These are phyloP conservation scores for Tuber umbilicatum DNA, from an alignment of 495 filamentous ascomycete genomes.

Conservation along the genomic window DNA sequence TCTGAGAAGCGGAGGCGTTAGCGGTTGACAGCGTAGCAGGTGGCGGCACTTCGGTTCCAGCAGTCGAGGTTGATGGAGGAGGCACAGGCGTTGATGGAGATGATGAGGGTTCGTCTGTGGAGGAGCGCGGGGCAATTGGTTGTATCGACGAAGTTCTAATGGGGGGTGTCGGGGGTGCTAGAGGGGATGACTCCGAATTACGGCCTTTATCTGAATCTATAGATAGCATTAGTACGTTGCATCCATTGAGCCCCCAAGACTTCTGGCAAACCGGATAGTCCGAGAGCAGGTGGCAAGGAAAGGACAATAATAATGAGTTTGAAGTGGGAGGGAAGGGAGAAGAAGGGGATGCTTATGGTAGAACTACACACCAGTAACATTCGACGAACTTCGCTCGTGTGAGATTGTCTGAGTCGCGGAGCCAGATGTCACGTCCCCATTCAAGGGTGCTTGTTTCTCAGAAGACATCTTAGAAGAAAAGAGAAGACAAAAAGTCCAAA, in stretches of 20 bases:
- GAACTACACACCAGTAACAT: constrained; percentile 32
- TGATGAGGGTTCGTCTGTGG: constrained; percentile 28
- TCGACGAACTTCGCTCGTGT: constrained; percentile 32
- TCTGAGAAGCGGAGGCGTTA: constrained; percentile 32
- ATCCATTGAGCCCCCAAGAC: constrained; percentile 11
- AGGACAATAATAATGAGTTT: constrained; percentile 15
- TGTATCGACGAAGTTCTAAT: constrained; percentile 37
- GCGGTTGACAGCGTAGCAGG: constrained; percentile 17
- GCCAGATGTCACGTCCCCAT: constrained; percentile 22
- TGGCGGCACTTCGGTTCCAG: constrained; percentile 27
- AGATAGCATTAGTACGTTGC: constrained; percentile 16
- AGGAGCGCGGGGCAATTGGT: constrained; percentile 21
- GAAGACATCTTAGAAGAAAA: constrained; percentile 36
- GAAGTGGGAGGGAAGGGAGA: constrained; percentile 10
- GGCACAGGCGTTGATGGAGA: constrained; percentile 30
- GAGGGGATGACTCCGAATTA: constrained; percentile 3
- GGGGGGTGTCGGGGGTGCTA: constrained; percentile 22
- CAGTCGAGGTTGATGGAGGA: constrained; percentile 32
- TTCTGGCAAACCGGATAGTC: constrained; percentile 6
- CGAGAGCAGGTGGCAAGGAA: constrained; percentile 9
- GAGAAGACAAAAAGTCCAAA: constrained; percentile 16
- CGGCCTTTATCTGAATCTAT: constrained; percentile 18
- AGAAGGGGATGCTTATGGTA: constrained; percentile 2
- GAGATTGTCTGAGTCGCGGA: constrained; percentile 11
- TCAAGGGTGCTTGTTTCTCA: constrained; percentile 31